phyloP scores from a whole-genome alignment of 1,139 yeast genomes.

The Protomyces inouyei region DNA sequence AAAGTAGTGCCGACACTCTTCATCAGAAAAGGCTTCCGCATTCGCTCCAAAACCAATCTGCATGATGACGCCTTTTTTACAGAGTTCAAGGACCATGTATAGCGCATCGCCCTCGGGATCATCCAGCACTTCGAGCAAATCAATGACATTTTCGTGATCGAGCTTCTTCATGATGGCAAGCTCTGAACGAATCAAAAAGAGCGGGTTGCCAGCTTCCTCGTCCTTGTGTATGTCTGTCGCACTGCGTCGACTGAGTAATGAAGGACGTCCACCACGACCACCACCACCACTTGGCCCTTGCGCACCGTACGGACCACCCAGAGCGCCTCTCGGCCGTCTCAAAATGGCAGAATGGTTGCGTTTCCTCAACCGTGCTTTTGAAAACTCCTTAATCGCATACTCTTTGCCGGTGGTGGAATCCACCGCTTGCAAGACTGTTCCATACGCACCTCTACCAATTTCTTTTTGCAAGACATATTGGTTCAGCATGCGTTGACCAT shows the following conservation, averaged over 20 bases:
- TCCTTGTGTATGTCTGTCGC: conserved; percentile 45
- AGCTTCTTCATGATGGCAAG: conserved; percentile 75
- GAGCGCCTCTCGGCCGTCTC: conserved; percentile 34
- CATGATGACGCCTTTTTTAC: conserved; percentile 49
- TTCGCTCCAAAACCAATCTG: conserved; percentile 50
- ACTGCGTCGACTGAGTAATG: conserved; percentile 36
- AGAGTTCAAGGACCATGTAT: conserved; percentile 72
- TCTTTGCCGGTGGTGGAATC: conserved; percentile 49
- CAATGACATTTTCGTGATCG: conserved; percentile 75
- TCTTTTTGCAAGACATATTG: conserved; percentile 58
- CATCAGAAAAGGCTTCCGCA: conserved; percentile 44
- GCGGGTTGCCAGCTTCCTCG: conserved; percentile 35
- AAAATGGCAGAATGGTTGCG: conserved; percentile 44
- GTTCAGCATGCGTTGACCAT: conserved; percentile 39
- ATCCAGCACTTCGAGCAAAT: conserved; percentile 76
- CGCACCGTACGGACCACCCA: background rate
- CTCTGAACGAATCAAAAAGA: conserved; percentile 59
- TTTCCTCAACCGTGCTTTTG: conserved; percentile 45
- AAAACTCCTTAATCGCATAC: conserved; percentile 67
- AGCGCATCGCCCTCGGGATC: conserved; percentile 62
- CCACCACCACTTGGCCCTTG: conserved; percentile 10
- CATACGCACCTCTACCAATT: conserved; percentile 86
- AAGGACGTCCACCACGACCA: conserved; percentile 27
- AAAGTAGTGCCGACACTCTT: conserved; percentile 48
- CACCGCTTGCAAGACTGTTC: conserved; percentile 77